These are phyloP conservation scores for Talaromyces sp. DNA, from an alignment of 2,329 filamentous ascomycete species.

Conservation along the genomic window DNA sequence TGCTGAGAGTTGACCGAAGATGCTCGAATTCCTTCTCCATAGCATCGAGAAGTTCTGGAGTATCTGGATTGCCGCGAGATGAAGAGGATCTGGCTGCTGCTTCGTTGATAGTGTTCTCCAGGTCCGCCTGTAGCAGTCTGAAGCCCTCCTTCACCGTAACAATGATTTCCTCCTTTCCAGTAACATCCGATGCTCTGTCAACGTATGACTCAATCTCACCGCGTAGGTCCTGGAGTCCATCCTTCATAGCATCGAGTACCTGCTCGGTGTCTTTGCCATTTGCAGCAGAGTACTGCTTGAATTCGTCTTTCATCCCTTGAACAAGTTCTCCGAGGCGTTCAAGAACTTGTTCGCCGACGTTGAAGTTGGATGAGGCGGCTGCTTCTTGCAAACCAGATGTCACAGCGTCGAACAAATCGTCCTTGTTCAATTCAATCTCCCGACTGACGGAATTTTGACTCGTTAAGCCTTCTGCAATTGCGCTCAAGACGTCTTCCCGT, in stretches of 20 bases:
- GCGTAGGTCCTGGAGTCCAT: slow-evolving; percentile 76
- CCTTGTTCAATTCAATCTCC: slow-evolving; percentile 55
- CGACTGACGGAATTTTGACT: slow-evolving; percentile 41
- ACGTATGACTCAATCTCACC: slow-evolving; percentile 77
- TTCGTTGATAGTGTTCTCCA: slow-evolving; percentile 49
- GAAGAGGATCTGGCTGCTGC: slow-evolving; percentile 27
- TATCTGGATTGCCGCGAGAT: slow-evolving; percentile 45
- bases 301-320: slow-evolving; percentile 57
- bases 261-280: slow-evolving; percentile 81
- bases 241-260: slow-evolving; percentile 78
- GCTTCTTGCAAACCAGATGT: slow-evolving; percentile 52
- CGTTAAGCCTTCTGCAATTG: slow-evolving; percentile 56
- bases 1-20: slow-evolving; percentile 71
- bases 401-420: slow-evolving; percentile 55
- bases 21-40: slow-evolving; percentile 79
- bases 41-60: slow-evolving; percentile 64
- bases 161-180: slow-evolving; percentile 72
- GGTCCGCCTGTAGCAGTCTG: slow-evolving; percentile 55
- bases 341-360: slow-evolving; percentile 55
- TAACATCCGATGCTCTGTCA: slow-evolving; percentile 62
- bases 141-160: slow-evolving; percentile 61
- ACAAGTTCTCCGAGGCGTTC: slow-evolving; percentile 55
- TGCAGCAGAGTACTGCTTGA: slow-evolving; percentile 74
- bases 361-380: slow-evolving; percentile 44
- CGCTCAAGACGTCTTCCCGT: slow-evolving; percentile 51